phyloP scores from a whole-genome alignment of 2,329 filamentous ascomycete species.

The Septoria linicola region DNA sequence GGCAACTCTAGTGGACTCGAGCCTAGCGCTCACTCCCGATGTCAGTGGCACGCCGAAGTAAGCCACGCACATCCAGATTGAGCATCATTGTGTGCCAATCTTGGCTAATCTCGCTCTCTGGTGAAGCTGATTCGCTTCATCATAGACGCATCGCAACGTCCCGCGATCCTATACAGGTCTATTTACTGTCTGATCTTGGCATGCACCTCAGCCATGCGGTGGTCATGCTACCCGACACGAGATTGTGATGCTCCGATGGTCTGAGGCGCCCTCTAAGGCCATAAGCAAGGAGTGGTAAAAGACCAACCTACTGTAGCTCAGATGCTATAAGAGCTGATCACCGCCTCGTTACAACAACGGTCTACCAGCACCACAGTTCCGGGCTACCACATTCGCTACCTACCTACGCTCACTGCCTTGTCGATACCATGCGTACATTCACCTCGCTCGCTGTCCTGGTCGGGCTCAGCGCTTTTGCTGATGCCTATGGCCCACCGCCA shows the following conservation, averaged over 20 bases:
- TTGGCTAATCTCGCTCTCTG: not conserved
- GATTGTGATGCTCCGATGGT: slow-evolving; percentile 4
- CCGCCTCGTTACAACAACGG: not conserved
- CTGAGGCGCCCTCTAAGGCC: not conserved
- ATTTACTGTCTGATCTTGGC: too few relatives aligned
- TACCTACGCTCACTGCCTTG: not conserved
- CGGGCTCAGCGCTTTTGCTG: slow-evolving; percentile 3
- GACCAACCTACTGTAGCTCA: not conserved
- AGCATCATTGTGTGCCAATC: not conserved
- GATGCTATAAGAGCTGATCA: not conserved
- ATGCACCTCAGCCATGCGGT: not conserved
- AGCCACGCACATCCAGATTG: too few relatives aligned
- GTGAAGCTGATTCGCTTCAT: too few relatives aligned
- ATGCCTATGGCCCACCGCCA: slow-evolving; percentile 4
- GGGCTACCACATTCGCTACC: not conserved
- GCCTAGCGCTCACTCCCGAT: too few relatives aligned
- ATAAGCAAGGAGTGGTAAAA: not conserved
- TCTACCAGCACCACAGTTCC: not conserved
- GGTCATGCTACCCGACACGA: not conserved
- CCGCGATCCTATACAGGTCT: too few relatives aligned
- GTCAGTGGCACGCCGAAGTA: too few relatives aligned
- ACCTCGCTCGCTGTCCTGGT: not conserved
- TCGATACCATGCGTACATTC: not conserved
- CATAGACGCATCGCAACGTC: too few relatives aligned
- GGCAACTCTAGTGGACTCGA: too few relatives aligned